Percentiles rank a stretch among this genome's conserved stretches.
These are phyloP conservation scores for Fallopia convolvulus DNA, from an alignment of 148 eudicot genomes.

Conservation along the genomic window DNA sequence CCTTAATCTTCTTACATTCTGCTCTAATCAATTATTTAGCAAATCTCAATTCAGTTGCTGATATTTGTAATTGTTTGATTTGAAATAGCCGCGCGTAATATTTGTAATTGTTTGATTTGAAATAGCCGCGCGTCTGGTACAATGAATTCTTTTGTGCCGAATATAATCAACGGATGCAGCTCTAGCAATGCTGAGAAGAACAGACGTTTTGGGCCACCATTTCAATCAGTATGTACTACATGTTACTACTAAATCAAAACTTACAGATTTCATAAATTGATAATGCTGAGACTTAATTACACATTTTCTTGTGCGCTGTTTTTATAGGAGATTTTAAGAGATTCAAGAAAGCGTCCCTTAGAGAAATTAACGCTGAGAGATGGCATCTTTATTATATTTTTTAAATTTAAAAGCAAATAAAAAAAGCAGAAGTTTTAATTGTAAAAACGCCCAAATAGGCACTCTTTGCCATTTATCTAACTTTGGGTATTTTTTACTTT, in stretches of 20 bases:
- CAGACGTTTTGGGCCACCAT: neutral
- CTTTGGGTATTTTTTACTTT: too few species aligned
- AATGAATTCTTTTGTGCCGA: neutral
- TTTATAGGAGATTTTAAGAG: slow-evolving; percentile 1
- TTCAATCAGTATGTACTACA: neutral
- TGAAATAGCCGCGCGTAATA: neutral
- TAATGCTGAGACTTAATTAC: neutral
- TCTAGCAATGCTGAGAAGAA: neutral
- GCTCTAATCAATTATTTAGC: neutral
- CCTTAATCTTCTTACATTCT: neutral
- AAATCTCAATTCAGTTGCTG: neutral
- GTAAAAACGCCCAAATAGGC: too few species aligned
- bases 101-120: neutral
- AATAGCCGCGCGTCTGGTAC: neutral
- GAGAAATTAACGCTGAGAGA: neutral
- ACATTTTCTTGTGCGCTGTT: neutral
- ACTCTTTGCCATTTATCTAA: too few species aligned
- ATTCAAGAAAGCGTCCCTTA: slow-evolving; percentile 3
- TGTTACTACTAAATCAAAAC: neutral
- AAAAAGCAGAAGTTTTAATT: too few species aligned
- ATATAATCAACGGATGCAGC: neutral
- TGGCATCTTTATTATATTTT: slow-evolving; percentile 2
- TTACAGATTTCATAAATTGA: neutral
- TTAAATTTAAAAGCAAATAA: too few species aligned
- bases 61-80: neutral